Evolutionary conservation across 495 filamentous ascomycete genomes (phyloP), one percentile per base, ranked within the genome.

Genomic region (Penicillium robsamsonii): DNA sequence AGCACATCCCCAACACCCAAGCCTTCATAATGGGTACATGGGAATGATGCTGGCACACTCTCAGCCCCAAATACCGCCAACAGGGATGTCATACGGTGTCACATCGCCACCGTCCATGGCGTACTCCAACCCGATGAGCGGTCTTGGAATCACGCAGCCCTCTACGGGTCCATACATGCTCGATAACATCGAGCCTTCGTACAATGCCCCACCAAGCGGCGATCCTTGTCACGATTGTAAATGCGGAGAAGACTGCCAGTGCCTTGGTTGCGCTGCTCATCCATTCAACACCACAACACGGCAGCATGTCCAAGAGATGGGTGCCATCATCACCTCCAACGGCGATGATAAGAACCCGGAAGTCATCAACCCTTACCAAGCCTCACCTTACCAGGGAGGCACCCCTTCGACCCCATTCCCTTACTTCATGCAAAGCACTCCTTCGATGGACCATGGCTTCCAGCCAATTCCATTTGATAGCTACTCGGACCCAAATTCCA

Each of bases 271-370:
- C 62, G 69, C 81, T 22, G 76, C 79, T 37, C 88, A 92, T 63
- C 88, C 88, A 5, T 90, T 83, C 66, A 92, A 92, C 63, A 71
- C 81, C 20, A 79, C 82, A n/a, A 89, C 85, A n/a, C 74, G 76
- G 38, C 75, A 86, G 43, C 87, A 86, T 63, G 82, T 90, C 8
- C 74, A 76, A 55, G 73, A 79, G 49, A 76, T 82, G 70, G 68
- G 74, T 42, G 62, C 69, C 12, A 58, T 81, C 52, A 72, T 81
- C 52, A 66, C 69, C n/a, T 59, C 73, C 27, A 63, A 70, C 24
- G 69, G 66, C 6, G 68, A 73, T 22, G 59, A 70, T 6, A 58
- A 65, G 30, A 63, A 47, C 9, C 31, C 65, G 0, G 62, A 67
- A 40, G 20, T 45, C 8, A 54, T 63, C 17, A 62, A 61, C 25